Evolutionary conservation across 1,284 basidiomycete species (phyloP), one percentile per base, ranked within the genome.

Genomic region (Rhizopogon parksii): DNA sequence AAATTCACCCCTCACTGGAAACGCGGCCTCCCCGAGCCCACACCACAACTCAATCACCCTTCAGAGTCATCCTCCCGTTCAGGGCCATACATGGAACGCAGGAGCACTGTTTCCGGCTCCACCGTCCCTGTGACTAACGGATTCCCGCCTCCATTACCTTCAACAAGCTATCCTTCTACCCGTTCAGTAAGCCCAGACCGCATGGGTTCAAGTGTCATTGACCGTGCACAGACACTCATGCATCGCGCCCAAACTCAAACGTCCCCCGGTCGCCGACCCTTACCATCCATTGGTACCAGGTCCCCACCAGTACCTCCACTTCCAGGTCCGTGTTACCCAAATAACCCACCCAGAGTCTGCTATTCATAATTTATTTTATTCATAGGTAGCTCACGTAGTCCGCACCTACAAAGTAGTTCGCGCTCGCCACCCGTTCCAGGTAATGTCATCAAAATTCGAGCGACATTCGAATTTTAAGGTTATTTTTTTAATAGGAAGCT

Each of bases 21-120:
- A 48, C 56, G 54, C 34, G 56, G 53, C 36, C 42, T 53, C 2
- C 49, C 50, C 24, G 38, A 53, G 2, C 51, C 50, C 2, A 36
- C 27, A 15, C 40, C 55, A 30, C 50, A 32, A 2, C 35, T 21
- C 15, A 47, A 53, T 48, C 14, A 12, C 6, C 34, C 34, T 14
- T 35, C 34, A 35, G 27, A 32, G 27, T 32, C 15, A 4, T 32
- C 40, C 4, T 43, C 40, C 8, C 40, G 40, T 19, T 52, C 52
- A 36, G 3, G 40, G 5, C 52, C 51, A 48, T 42, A 49, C 9
- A 61, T 57, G 38, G 65, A 62, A 14, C 59, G 60, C 42, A 57
- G 63, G 45, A 63, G 57, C 50, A 67, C 62, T 2, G 59, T 67
- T n/a, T 67, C 66, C 0, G 63, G 61, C 4, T 45, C 52, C 9